phyloP scores from a whole-genome alignment of 495 filamentous ascomycete species.

The Parachaetomium inaequale region DNA sequence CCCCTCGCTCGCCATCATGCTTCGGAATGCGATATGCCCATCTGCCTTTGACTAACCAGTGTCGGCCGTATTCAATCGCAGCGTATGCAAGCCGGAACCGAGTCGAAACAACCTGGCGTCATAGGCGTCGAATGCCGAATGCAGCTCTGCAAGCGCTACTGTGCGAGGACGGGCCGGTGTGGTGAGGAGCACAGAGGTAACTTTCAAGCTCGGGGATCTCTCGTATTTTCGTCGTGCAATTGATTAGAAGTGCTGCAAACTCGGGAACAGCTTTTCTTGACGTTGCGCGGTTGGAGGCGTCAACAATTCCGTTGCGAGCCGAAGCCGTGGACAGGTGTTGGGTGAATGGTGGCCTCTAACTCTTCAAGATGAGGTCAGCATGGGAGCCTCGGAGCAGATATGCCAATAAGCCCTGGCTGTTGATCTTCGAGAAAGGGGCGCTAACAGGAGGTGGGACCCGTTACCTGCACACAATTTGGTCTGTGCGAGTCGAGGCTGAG shows the following conservation, averaged over 20 bases:
- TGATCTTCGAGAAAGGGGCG: background rate
- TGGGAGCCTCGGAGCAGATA: background rate
- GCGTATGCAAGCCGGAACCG: background rate
- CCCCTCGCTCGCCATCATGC: conserved; percentile 34
- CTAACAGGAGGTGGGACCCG: too few relatives aligned
- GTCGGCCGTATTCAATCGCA: background rate
- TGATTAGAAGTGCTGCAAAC: too few relatives aligned
- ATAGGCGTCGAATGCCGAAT: too few relatives aligned
- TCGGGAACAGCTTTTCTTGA: too few relatives aligned
- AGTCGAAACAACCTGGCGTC: background rate
- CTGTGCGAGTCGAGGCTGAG: conserved; percentile 12
- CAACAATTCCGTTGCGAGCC: too few relatives aligned
- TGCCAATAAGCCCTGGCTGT: background rate
- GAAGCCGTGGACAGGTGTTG: background rate
- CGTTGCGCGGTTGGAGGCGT: too few relatives aligned
- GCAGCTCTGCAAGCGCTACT: too few relatives aligned
- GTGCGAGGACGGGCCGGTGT: too few relatives aligned
- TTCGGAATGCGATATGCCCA: background rate
- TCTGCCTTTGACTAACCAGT: background rate
- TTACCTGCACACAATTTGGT: background rate
- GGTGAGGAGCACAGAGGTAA: too few relatives aligned
- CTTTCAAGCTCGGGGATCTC: too few relatives aligned
- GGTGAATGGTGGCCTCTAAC: background rate
- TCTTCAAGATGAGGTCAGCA: conserved; percentile 5
- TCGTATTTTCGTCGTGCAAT: too few relatives aligned